These are phyloP conservation scores for Didymella exigua DNA, from an alignment of 2,329 filamentous ascomycete genomes.

Conservation along the genomic window DNA sequence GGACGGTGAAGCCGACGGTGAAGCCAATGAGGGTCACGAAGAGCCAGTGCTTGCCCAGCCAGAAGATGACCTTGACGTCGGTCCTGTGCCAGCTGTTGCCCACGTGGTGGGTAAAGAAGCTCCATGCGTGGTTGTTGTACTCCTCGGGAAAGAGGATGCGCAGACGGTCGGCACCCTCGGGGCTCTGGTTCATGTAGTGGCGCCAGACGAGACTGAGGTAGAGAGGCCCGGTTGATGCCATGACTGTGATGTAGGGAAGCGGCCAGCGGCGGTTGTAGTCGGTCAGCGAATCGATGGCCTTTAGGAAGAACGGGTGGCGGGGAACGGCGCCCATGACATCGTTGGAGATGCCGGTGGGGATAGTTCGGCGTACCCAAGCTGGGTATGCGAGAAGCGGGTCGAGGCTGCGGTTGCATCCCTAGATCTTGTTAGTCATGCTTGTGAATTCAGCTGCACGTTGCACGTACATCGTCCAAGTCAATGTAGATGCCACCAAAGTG, in stretches of 20 bases:
- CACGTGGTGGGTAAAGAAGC: conserved; percentile 71
- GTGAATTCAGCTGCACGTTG: not conserved
- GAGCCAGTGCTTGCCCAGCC: conserved; percentile 63
- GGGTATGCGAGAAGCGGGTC: conserved; percentile 72
- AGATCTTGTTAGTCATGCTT: conserved; percentile 8
- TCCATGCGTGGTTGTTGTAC: conserved; percentile 71
- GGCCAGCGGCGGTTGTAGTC: conserved; percentile 72
- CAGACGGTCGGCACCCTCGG: conserved; percentile 59
- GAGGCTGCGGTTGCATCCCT: conserved; percentile 71
- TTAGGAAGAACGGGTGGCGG: conserved; percentile 75
- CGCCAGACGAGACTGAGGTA: conserved; percentile 79
- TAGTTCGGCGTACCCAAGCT: conserved; percentile 72
- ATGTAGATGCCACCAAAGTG: conserved; percentile 83
- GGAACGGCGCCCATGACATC: conserved; percentile 78
- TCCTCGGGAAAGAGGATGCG: conserved; percentile 72
- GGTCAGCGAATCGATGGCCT: conserved; percentile 70
- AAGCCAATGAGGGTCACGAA: conserved; percentile 62
- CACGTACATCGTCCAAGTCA: conserved; percentile 71
- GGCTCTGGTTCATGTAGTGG: conserved; percentile 67
- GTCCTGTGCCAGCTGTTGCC: conserved; percentile 70
- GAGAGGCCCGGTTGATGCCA: conserved; percentile 77
- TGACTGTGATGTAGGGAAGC: conserved; percentile 76
- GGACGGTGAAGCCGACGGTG: conserved; percentile 56
- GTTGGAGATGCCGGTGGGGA: conserved; percentile 80
- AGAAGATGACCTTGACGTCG: conserved; percentile 69